Conservation (phyloP, 2,329 filamentous ascomycete genomes). For the Ceratocystis papillata region DNA sequence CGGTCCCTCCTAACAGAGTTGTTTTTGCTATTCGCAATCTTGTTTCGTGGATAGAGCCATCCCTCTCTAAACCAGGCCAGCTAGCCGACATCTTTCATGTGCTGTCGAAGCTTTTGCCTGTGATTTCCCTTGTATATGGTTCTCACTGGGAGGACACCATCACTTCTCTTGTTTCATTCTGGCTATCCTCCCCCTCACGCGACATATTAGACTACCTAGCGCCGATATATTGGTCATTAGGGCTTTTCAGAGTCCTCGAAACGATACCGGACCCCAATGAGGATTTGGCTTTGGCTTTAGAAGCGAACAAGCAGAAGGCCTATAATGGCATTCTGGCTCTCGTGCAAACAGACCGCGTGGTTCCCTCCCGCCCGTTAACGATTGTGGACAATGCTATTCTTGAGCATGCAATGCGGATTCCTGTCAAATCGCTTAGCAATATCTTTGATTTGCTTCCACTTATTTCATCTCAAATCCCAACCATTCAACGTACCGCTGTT, state of each 20-base stretch:
- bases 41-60: constrained; percentile 53
- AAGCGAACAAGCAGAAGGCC: constrained; percentile 29
- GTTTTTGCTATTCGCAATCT: constrained; percentile 77
- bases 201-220: neutral
- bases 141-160: constrained; percentile 68
- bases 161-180: constrained; percentile 33
- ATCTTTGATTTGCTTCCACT: neutral
- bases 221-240: constrained; percentile 56
- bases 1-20: constrained; percentile 55
- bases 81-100: constrained; percentile 45
- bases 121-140: constrained; percentile 73
- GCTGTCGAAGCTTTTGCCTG: constrained; percentile 54
- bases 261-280: constrained; percentile 66
- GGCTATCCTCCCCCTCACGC: neutral
- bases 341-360: constrained; percentile 36
- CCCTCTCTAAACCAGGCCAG: constrained; percentile 27
- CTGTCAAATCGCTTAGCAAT: neutral
- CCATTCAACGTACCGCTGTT: constrained; percentile 72
- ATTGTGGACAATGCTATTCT: neutral
- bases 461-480: constrained; percentile 25
- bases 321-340: constrained; percentile 51
- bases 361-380: neutral
- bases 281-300: constrained; percentile 66
- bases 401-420: neutral
- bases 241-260: constrained; percentile 54